Evolutionary conservation across 371 early-diverging fungal genomes (phyloP).

Genomic region (Saksenaea oblongispora): DNA sequence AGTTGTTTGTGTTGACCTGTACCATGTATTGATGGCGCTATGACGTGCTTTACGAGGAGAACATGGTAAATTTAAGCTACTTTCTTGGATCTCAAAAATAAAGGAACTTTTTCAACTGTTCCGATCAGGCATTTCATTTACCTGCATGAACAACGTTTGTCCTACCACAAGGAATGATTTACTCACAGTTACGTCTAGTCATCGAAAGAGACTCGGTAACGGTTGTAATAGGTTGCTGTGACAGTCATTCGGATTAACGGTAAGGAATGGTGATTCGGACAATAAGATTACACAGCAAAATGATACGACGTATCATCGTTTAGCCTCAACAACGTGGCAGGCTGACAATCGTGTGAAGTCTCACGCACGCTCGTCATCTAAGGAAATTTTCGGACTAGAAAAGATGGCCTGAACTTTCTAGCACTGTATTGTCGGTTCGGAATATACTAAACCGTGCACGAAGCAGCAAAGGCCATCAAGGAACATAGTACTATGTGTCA

Average conservation of each 20-base stretch:
- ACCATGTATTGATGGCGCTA: neutral
- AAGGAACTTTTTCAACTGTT: neutral
- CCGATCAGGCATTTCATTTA: neutral
- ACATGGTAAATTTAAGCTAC: neutral
- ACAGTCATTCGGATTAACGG: neutral
- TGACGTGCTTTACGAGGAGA: neutral
- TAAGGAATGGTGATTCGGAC: neutral
- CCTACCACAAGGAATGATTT: neutral
- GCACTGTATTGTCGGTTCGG: neutral
- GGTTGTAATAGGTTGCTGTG: neutral
- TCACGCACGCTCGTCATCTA: neutral
- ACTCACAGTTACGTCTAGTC: too few species aligned
- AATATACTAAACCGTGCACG: neutral
- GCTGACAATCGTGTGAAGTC: slow-evolving; percentile 1
- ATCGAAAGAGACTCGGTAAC: neutral
- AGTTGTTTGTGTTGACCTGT: neutral
- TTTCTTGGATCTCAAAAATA: neutral
- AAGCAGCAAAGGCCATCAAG: neutral
- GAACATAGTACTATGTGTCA: neutral
- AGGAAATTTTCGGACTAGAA: neutral
- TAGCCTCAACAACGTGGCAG: neutral
- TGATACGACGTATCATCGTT: neutral
- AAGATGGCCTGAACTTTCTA: neutral
- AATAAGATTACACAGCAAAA: neutral
- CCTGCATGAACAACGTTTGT: neutral